phyloP scores from a whole-genome alignment of 2,329 filamentous ascomycete species.

The Triangularia verruculosa region DNA sequence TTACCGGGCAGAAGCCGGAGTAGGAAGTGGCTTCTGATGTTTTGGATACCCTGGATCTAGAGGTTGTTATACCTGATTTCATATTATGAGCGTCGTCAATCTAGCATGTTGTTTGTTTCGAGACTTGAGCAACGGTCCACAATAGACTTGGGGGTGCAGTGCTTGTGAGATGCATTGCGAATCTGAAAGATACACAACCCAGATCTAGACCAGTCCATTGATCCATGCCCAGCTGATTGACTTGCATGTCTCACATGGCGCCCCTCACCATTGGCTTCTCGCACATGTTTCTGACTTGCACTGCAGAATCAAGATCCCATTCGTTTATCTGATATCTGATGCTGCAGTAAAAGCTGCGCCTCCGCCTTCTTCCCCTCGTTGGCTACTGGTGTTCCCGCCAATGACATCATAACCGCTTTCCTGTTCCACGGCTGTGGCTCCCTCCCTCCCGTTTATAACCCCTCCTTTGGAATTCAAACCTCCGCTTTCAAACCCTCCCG shows the following conservation, averaged over 20 bases:
- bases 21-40: not conserved
- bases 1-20: constrained; percentile 19
- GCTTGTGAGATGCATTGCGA: too few species aligned
- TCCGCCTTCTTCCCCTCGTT: not conserved
- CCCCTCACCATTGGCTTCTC: not conserved
- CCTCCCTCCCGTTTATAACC: not conserved
- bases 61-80: not conserved
- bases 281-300: not conserved
- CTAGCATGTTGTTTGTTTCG: not conserved
- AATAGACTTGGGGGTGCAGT: too few species aligned
- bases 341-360: not conserved
- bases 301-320: not conserved
- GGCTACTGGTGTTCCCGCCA: not conserved
- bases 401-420: not conserved
- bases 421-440: not conserved
- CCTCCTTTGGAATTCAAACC: not conserved
- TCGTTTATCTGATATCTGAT: not conserved
- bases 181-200: not conserved
- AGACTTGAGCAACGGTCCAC: too few species aligned
- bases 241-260: not conserved
- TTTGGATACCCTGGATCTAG: not conserved
- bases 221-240: not conserved
- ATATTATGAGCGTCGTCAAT: too few species aligned
- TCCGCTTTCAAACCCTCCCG: not conserved
- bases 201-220: not conserved